Conservation (phyloP, 345 rosid species). For the Moricandia arvensis region DNA sequence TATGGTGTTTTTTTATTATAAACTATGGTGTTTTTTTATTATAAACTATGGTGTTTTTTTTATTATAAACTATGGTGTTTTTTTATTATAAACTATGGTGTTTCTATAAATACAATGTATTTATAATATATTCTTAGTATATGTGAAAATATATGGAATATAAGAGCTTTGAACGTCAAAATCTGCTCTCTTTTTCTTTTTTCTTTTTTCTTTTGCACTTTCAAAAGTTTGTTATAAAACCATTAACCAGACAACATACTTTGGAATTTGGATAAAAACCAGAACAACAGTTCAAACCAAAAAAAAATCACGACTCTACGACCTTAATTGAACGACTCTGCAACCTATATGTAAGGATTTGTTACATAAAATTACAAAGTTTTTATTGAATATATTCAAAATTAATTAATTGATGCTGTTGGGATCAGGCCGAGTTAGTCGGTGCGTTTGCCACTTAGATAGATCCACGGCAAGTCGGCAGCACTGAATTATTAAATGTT, state of each 20-base stretch:
- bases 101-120: no score
- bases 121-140: no score
- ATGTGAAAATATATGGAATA: no score
- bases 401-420: not conserved
- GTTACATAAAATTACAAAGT: not conserved
- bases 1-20: no score
- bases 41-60: no score
- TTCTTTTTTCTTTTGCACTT: not conserved
- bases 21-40: no score
- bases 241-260: not conserved
- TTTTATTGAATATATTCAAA: not conserved
- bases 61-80: no score
- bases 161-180: no score
- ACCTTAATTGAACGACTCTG: no score
- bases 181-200: no score
- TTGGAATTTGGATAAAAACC: not conserved
- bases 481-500: constrained; percentile 27
- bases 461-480: not conserved
- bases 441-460: constrained; percentile 33
- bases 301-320: not conserved
- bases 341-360: not conserved
- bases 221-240: not conserved
- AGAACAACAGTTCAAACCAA: not conserved
- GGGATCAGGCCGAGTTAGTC: constrained; percentile 24
- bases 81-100: no score